Evolutionary conservation across 192 early-diverging fungal genomes (phyloP).

Genomic region (Rhizophagus sp.): DNA sequence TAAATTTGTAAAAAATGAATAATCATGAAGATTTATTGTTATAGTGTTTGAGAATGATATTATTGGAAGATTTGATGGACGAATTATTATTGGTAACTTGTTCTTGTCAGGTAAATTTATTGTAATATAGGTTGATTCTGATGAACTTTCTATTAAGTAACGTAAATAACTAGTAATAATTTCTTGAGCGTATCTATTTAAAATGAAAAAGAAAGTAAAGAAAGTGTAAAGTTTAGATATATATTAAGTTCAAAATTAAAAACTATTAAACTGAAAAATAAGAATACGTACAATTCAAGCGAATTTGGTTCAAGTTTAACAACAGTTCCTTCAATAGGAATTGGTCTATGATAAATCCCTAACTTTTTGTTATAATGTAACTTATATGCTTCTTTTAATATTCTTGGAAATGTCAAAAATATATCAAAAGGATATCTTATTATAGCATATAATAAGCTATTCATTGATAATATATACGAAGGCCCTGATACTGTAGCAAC

Average conservation of each 20-base stretch:
- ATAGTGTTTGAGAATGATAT: not conserved
- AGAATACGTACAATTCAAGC: constrained; percentile 15
- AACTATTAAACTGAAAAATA: not conserved
- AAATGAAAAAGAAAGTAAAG: not conserved
- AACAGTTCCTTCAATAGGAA: constrained; percentile 29
- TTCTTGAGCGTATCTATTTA: constrained; percentile 26
- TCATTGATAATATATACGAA: constrained; percentile 17
- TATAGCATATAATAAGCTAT: constrained; percentile 31
- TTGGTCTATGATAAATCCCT: constrained; percentile 52
- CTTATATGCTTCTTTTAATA: constrained; percentile 51
- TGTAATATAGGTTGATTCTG: not conserved
- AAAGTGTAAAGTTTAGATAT: too few relatives aligned
- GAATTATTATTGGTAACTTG: constrained; percentile 8
- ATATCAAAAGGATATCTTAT: constrained; percentile 45
- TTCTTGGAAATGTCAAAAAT: constrained; percentile 58
- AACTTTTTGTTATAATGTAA: constrained; percentile 48
- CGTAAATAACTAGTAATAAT: constrained; percentile 19
- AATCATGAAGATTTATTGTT: constrained; percentile 21
- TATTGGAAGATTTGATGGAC: not conserved
- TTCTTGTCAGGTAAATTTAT: constrained; percentile 25
- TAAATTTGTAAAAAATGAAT: constrained; percentile 35
- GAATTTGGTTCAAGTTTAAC: constrained; percentile 30
- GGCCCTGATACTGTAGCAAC: constrained; percentile 31
- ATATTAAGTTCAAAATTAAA: not conserved
- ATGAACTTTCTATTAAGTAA: not conserved